Conservation (phyloP, 805 yeast species). For the Myxozyma vanderwaltii region DNA sequence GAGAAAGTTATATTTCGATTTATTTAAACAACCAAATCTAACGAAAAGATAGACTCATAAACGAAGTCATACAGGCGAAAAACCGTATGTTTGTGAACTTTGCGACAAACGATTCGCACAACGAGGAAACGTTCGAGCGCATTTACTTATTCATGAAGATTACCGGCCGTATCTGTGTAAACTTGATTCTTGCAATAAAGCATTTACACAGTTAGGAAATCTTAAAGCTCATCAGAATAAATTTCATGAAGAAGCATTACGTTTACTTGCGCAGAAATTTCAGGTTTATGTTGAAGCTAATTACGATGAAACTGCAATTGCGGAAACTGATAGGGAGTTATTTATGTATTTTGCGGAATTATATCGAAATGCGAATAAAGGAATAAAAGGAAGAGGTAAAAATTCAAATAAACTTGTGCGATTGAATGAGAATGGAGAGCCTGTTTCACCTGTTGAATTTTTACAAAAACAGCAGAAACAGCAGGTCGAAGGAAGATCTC, state of each 20-base stretch:
- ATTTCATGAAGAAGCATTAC: constrained; percentile 67
- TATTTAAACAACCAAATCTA: too few species aligned
- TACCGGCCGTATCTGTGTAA: constrained; percentile 33
- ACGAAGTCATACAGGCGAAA: constrained; percentile 87
- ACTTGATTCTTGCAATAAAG: constrained; percentile 25
- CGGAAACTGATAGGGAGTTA: constrained; percentile 65
- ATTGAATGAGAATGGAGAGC: constrained; percentile 12
- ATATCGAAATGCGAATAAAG: constrained; percentile 86
- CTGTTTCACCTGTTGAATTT: not conserved
- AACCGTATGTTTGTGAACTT: constrained; percentile 77
- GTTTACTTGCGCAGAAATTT: constrained; percentile 58
- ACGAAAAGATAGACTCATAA: constrained; percentile 72
- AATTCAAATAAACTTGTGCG: constrained; percentile 36
- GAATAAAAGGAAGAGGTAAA: constrained; percentile 89
- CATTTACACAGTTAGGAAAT: constrained; percentile 80
- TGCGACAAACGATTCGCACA: constrained; percentile 81
- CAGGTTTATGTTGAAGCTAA: constrained; percentile 36
- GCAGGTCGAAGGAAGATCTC: not conserved
- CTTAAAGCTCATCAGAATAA: constrained; percentile 92
- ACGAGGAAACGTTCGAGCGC: constrained; percentile 91
- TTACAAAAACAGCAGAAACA: not conserved
- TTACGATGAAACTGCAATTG: constrained; percentile 46
- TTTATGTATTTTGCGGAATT: constrained; percentile 76
- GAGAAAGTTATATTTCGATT: not conserved
- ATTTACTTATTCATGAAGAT: constrained; percentile 53